phyloP scores from a whole-genome alignment of 1,284 basidiomycete species.

The Melanopsichium pennsylvanicum region DNA sequence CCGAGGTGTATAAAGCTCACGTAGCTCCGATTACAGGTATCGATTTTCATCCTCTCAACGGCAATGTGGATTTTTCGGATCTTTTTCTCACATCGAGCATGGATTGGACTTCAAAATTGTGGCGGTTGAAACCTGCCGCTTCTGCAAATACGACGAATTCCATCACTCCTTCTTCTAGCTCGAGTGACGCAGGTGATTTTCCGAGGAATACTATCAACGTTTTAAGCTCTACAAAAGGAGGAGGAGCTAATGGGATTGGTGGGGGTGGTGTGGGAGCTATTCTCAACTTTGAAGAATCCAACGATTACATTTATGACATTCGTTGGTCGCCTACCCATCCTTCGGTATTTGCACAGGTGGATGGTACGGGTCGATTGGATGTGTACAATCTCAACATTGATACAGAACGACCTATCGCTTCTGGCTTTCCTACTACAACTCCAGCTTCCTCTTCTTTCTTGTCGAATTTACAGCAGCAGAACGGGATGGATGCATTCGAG shows the following conservation, averaged over 20 bases:
- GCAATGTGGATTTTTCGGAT: slow-evolving; percentile 85
- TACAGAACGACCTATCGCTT: slow-evolving; percentile 72
- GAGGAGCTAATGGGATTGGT: no score
- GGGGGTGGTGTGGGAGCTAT: slow-evolving; percentile 11
- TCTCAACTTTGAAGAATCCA: slow-evolving; percentile 82
- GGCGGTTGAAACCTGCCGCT: slow-evolving; percentile 33
- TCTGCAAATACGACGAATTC: not conserved
- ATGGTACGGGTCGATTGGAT: slow-evolving; percentile 93
- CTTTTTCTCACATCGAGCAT: slow-evolving; percentile 76
- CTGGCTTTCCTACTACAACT: not conserved
- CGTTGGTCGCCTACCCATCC: slow-evolving; percentile 97
- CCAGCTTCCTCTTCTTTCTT: not conserved
- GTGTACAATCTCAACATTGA: slow-evolving; percentile 95
- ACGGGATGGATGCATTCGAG: no score
- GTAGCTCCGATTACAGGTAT: slow-evolving; percentile 90
- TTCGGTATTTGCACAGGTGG: slow-evolving; percentile 88
- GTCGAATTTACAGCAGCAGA: no score
- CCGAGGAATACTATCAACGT: no score
- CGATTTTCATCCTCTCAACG: slow-evolving; percentile 82
- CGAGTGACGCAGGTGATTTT: no score
- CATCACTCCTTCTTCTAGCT: no score
- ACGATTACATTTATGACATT: slow-evolving; percentile 98
- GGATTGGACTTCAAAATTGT: slow-evolving; percentile 61
- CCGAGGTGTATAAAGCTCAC: slow-evolving; percentile 90
- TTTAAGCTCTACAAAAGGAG: no score